Base-by-base conservation (phyloP, 371 early-diverging fungal genomes). In the Actinomortierella ambigua region DNA sequence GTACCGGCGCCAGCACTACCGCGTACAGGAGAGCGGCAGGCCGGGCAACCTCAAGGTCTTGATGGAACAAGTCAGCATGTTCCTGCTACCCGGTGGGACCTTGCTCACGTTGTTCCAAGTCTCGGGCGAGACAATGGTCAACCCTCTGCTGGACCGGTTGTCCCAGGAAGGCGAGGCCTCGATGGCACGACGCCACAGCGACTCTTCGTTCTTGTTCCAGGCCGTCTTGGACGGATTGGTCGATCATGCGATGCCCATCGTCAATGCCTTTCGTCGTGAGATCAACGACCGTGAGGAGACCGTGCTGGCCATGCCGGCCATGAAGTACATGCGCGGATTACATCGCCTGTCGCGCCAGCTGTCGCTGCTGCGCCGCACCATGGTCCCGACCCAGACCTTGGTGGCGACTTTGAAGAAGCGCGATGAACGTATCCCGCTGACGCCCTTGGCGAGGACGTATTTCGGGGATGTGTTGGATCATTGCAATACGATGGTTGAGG, bases 381-480 rank as follows among this genome's bases (percentile, higher is more conserved):
- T 81, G n/a, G 61, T 60, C 1, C 79, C 81, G 14, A 71, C 77
- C 2, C 77, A 75, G 44, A 50, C 64, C 7, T 46, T 81, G 13
- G 70, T 81, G 4, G 77, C 64, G 46, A 57, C 66, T 1, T 50
- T 79, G 15, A 46, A 61, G 20, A 61, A 59, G 5, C 59, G 44
- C 23, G 65, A 63, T 40, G 69, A 63, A 5, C 34, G 73, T 2
- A 69, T 58, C 28, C 58, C 66, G 1, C 42, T 70, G 18, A 29
- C 55, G 14, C 23, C n/a, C 14, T 28, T 70, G 23, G 63, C 77
- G 11, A 63, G 61, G 34, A 65, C 66, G 14, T 81, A 81, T 55
- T 61, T 81, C 62, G 59, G 63, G 15, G 81, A 81, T 51, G 81
- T 81, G 9, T 62, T 70, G 75, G 80, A 80, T 57, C 79, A 78